Evolutionary conservation across 2,329 filamentous ascomycete species (phyloP).

Genomic region (Tolypocladium sp.): DNA sequence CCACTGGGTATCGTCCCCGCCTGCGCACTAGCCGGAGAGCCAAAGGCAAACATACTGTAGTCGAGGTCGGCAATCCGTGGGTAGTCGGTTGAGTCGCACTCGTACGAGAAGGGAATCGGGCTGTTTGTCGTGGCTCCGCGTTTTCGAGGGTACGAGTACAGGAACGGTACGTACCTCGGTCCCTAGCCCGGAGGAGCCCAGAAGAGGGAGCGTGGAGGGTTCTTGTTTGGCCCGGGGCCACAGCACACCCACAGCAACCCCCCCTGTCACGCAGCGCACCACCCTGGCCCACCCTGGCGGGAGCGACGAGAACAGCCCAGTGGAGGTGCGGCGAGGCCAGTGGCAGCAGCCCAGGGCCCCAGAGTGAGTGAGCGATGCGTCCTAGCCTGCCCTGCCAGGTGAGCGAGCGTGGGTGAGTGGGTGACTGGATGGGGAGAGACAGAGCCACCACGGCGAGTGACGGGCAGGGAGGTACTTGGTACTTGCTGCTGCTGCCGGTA

Average conservation of each 20-base stretch:
- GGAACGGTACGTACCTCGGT: not conserved
- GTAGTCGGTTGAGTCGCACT: not conserved
- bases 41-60: not conserved
- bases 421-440: not conserved
- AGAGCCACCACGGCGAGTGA: not conserved
- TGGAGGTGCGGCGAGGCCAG: not conserved
- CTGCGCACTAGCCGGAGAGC: not conserved
- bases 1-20: too few species aligned
- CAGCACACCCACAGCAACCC: not conserved
- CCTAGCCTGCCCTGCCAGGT: too few species aligned
- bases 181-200: not conserved
- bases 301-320: not conserved
- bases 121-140: not conserved
- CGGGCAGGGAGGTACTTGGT: not conserved
- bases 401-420: not conserved
- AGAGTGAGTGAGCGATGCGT: too few species aligned
- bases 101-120: not conserved
- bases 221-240: not conserved
- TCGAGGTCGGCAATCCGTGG: too few species aligned
- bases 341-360: not conserved
- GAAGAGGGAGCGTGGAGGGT: not conserved
- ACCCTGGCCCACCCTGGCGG: conserved; percentile 1
- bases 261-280: not conserved
- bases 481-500: not conserved
- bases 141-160: not conserved